A percentile compares a stretch with the other conserved stretches of the same genome.
Conservation (phyloP, 73 alveolate species). For the Chromera velia region DNA sequence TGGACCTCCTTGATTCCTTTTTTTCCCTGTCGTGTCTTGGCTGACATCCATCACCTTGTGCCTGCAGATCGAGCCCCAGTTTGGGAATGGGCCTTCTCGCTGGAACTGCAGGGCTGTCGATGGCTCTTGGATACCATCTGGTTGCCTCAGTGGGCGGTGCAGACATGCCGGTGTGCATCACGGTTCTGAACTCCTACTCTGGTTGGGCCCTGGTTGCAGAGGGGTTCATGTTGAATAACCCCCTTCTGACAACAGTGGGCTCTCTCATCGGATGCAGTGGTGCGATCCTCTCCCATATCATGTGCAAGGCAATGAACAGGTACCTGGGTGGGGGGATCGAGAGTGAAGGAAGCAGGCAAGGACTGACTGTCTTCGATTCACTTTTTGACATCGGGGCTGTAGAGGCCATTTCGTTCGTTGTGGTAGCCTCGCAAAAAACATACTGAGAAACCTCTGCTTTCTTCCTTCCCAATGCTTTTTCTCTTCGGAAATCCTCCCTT, state of each 20-base stretch:
- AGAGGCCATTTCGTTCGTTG: background rate
- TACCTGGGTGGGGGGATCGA: too few species aligned
- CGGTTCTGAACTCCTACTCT: slow-evolving; percentile 61
- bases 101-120: slow-evolving; percentile 18
- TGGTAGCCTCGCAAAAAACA: too few species aligned
- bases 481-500: too few species aligned
- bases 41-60: too few species aligned
- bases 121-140: slow-evolving; percentile 33
- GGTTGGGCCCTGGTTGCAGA: slow-evolving; percentile 70
- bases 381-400: background rate
- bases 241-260: slow-evolving; percentile 44
- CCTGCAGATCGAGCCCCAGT: too few species aligned
- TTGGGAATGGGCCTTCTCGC: too few species aligned
- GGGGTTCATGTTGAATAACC: slow-evolving; percentile 43
- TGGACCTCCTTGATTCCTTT: too few species aligned
- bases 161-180: slow-evolving; percentile 73
- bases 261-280: slow-evolving; percentile 59
- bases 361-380: too few species aligned
- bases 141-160: slow-evolving; percentile 63
- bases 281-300: background rate
- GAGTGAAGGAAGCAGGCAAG: too few species aligned
- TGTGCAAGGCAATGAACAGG: background rate
- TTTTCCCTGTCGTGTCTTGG: too few species aligned
- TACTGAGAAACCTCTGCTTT: too few species aligned
- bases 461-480: too few species aligned